Evolutionary conservation across 2,329 filamentous ascomycete species (phyloP), one percentile per base, ranked within the genome.

Genomic region (Paecilomyces sp.): DNA sequence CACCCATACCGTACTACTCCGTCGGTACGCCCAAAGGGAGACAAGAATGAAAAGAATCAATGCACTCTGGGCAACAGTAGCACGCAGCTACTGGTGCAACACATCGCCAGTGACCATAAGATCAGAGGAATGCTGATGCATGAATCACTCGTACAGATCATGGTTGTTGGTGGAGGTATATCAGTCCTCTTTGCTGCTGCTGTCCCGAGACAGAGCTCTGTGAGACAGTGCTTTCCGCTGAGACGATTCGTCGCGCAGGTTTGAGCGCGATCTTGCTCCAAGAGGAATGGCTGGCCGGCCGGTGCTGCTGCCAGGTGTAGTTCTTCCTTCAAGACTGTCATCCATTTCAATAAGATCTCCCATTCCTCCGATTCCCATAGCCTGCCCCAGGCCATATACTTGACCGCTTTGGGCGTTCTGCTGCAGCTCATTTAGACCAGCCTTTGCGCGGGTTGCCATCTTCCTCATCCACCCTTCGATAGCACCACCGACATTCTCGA

Each of bases 391-490:
- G 28, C 66, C 65, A 18, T 59, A 62, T 33, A 55, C 57, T 53
- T 67, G 65, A 18, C 62, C 58, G 28, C 57, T 62, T 6, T 67
- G 64, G n/a, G 67, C 58, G 15, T 66, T 63, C 61, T 75, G 71
- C 58, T 78, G 75, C 18, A 78, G 63, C 25, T 77, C 76, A 56
- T 67, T 72, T 57, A 78, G 64, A 11, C 74, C 71, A 8, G 71
- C 65, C 56, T 76, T 77, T 3, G 77, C 77, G 55, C 73, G 74
- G 9, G 68, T 74, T 0, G 91, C 91, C 41, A 96, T 87, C 63
- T 91, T 91, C 61, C 92, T 83, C 61, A 97, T 80, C 92, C 94
- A 99, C 1, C 88, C 89, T 76, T 97, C 94, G 31, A 97, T 87
- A 2, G 89, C 88, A 5, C 91, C 89, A 1, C 92, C 92, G 9